phyloP scores from a whole-genome alignment of 257 asterid genomes.

The Craterostigma plantagineum region DNA sequence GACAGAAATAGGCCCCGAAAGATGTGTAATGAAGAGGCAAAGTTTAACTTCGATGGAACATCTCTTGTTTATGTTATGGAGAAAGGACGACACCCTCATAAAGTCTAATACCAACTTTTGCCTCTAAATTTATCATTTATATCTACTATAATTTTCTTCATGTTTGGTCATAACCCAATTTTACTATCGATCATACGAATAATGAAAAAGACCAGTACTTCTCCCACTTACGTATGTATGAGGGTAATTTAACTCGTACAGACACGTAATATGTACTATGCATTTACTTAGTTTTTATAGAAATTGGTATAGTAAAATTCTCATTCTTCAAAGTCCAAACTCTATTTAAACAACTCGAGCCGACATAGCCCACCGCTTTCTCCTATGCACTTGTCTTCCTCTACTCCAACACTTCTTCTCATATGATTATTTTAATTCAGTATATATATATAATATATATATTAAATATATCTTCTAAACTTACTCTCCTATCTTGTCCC shows the following conservation, averaged over 20 bases:
- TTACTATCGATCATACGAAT: too few species aligned
- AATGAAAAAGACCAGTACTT: too few species aligned
- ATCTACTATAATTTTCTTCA: too few species aligned
- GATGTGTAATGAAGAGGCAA: constrained; percentile 17
- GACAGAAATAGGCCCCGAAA: constrained; percentile 38
- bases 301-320: too few species aligned
- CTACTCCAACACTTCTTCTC: constrained; percentile 40
- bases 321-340: neutral
- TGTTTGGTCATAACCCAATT: too few species aligned
- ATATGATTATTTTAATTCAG: constrained; percentile 11
- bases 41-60: constrained; percentile 7
- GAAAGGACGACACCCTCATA: constrained; percentile 18
- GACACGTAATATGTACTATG: too few species aligned
- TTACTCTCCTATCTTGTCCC: constrained; percentile 16
- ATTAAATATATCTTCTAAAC: too few species aligned
- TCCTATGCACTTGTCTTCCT: constrained; percentile 77
- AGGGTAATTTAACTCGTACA: too few species aligned
- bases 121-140: neutral
- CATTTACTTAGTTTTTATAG: too few species aligned
- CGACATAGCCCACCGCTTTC: constrained; percentile 38
- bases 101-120: constrained; percentile 7
- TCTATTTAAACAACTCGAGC: constrained; percentile 21
- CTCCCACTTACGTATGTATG: too few species aligned
- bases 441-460: constrained; percentile 16
- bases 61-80: constrained; percentile 21